Base-by-base conservation (phyloP, 441 rosid genomes). In the Croton setiger region DNA sequence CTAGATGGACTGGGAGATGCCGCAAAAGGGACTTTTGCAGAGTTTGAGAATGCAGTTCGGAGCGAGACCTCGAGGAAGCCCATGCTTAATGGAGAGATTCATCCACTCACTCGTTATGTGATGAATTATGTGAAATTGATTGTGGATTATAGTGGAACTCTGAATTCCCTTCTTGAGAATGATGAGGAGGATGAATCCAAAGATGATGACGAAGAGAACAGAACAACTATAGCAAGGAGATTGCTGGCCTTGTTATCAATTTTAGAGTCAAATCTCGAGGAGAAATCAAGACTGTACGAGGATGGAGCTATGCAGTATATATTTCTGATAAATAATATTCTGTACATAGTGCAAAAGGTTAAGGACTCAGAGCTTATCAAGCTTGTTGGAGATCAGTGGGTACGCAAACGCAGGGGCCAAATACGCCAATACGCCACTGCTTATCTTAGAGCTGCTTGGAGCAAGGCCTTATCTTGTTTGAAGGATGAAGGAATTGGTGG, bases 371-470 rank as follows among this genome's bases (percentile, higher is more conserved):
- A 93, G 75, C 87, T 96, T 11, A 79, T 75, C 49, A 78, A 66
- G 56, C 86, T 87, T 66, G 79, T 96, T 81, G 99, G 99, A 43
- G 97, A 96, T 75, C 78, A 85, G 70, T 96, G 98, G 98, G 92
- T 93, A 66, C 92, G 97, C 64, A 96, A 88, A 75, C 90, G 87
- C 39, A 81, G 96, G 35, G 96, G 93, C 51, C 86, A 74, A 83
- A 76, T 86, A 57, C 94, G 98, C 67, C 94, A 92, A 60, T 81
- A 83, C 63, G 98, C 97, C 31, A 94, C 92, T 0, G 83, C 91
- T 75, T 94, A 94, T 82, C 93, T 94, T 31, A 86, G 98, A 75
- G 88, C 97, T 48, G 84, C 92, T 58, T 94, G 99, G 99, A 84
- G 79, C 69, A 88, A 78, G 77, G 92, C 89, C 64, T 59, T 96